A percentile compares a stretch with the other conserved stretches of the same genome.
Conservation (phyloP, 371 early-diverging fungal species). For the Rhizopus stolonifer region DNA sequence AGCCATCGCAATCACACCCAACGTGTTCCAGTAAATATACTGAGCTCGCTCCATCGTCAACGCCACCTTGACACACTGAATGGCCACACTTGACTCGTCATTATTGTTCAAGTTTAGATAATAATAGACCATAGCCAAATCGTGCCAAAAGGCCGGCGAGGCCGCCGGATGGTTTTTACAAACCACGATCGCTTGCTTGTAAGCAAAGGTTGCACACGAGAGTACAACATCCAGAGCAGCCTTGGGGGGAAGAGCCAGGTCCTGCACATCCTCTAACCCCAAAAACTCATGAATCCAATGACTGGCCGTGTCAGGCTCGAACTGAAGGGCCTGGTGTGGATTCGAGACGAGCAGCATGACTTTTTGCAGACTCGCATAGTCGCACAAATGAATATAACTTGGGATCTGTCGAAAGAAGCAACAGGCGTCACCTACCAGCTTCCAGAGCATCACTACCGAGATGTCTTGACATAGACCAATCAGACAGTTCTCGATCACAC, state of each 20-base stretch:
- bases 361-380: conserved; percentile 30
- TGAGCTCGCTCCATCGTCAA: conserved; percentile 63
- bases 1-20: conserved; percentile 67
- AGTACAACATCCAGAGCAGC: conserved; percentile 37
- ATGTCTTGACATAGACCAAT: conserved; percentile 36
- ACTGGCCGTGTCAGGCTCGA: conserved; percentile 31
- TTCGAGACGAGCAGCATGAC: conserved; percentile 26
- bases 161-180: conserved; percentile 33
- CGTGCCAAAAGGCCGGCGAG: conserved; percentile 50
- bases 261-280: conserved; percentile 21
- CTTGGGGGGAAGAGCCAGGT: conserved; percentile 36
- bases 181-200: conserved; percentile 53
- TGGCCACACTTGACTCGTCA: conserved; percentile 32
- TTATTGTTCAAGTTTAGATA: conserved; percentile 21
- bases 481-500: conserved; percentile 42
- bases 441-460: conserved; percentile 57
- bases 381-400: conserved; percentile 48
- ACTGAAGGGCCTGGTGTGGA: conserved; percentile 43
- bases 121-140: conserved; percentile 46
- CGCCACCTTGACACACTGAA: conserved; percentile 62
- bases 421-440: conserved; percentile 73
- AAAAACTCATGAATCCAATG: conserved; percentile 34
- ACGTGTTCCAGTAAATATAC: conserved; percentile 69
- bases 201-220: conserved; percentile 49
- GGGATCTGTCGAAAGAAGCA: conserved; percentile 48